Evolutionary conservation across 306 rosid genomes (phyloP).

Genomic region (Quercus rubra): DNA sequence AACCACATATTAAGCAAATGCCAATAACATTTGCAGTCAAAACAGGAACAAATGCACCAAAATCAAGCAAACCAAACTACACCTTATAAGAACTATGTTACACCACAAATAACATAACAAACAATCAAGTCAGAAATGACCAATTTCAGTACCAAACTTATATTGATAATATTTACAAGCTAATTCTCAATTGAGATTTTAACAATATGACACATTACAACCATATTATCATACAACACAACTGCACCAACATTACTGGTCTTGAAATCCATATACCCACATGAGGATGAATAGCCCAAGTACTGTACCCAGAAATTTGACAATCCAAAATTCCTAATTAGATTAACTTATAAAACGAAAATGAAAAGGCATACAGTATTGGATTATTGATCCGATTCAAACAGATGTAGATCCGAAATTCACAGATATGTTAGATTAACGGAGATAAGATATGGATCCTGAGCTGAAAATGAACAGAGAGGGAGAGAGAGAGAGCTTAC

Average conservation of each 20-base stretch:
- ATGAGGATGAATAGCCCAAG: not conserved
- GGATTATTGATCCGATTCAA: not conserved
- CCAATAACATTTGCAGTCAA: not conserved
- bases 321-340: not conserved
- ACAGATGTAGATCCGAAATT: not conserved
- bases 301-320: not conserved
- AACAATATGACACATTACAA: too few species aligned
- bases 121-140: not conserved
- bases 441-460: not conserved
- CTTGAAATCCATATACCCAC: not conserved
- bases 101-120: not conserved
- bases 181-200: too few species aligned
- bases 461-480: not conserved
- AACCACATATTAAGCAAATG: not conserved
- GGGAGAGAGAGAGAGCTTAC: slow-evolving; percentile 12
- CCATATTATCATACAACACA: too few species aligned
- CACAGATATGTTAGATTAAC: not conserved
- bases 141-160: not conserved
- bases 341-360: not conserved
- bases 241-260: too few species aligned
- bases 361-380: not conserved
- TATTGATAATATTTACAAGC: too few species aligned
- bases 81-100: too few species aligned
- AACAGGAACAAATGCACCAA: not conserved
- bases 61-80: not conserved